These are phyloP conservation scores for Cryptosporidium ryanae DNA, from an alignment of 169 alveolate species.

Conservation along the genomic window DNA sequence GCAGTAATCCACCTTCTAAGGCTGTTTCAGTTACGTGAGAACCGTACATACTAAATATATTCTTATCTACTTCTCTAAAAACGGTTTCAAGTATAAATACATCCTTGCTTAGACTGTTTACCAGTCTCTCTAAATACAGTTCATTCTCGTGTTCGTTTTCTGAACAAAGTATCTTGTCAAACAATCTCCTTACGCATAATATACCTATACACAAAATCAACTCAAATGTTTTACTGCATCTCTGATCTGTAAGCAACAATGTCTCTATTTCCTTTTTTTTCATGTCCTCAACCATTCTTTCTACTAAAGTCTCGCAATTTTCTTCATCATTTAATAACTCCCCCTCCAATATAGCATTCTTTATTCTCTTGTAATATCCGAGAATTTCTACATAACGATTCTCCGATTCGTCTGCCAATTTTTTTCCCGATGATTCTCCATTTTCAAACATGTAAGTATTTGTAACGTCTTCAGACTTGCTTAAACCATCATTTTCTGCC, in stretches of 20 bases:
- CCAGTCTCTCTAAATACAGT: conserved; percentile 4
- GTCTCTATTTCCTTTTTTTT: conserved; percentile 52
- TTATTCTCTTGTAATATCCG: conserved; percentile 37
- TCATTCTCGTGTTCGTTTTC: not conserved
- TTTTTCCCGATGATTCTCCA: not conserved
- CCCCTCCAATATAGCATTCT: conserved; percentile 30
- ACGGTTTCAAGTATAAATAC: conserved; percentile 14
- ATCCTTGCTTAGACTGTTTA: conserved; percentile 2
- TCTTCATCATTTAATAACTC: conserved; percentile 47
- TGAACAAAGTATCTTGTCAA: conserved; percentile 4
- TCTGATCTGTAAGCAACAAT: conserved; percentile 57
- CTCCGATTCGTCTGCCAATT: not conserved
- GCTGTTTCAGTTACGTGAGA: conserved; percentile 68
- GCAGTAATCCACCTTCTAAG: conserved; percentile 22
- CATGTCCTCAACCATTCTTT: conserved; percentile 65
- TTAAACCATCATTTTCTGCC: too few relatives aligned
- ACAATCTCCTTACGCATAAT: conserved; percentile 37
- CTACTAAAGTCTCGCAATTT: conserved; percentile 38
- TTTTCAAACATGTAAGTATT: not conserved
- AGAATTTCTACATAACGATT: conserved; percentile 41
- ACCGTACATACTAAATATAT: conserved; percentile 35
- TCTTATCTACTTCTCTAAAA: conserved; percentile 23
- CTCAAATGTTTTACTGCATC: conserved; percentile 67
- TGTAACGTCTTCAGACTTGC: too few relatives aligned
- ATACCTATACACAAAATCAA: conserved; percentile 44